Evolutionary conservation across 139 green algal genomes (phyloP).

Genomic region (Chlorella sp.): DNA sequence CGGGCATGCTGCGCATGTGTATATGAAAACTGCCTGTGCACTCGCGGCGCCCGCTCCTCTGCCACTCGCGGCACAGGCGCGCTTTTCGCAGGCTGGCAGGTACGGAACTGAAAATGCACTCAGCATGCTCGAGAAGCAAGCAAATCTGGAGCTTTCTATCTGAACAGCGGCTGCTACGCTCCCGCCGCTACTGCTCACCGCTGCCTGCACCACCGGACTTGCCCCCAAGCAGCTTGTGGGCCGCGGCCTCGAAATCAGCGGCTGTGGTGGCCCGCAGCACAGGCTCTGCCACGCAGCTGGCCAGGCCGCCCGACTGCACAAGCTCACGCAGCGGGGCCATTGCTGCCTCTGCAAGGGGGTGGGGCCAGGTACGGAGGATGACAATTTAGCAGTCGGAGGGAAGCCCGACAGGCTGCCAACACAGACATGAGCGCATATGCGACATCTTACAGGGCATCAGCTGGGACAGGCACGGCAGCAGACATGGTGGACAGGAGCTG

Average conservation of each 20-base stretch:
- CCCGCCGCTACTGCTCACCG: not conserved
- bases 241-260: not conserved
- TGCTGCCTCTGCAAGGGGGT: conserved; percentile 38
- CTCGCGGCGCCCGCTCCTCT: too few relatives aligned
- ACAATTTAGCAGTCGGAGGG: too few relatives aligned
- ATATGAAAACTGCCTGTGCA: too few relatives aligned
- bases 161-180: too few relatives aligned
- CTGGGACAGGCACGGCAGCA: too few relatives aligned
- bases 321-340: conserved; percentile 66
- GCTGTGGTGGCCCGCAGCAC: not conserved
- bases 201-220: not conserved
- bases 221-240: not conserved
- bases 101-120: not conserved
- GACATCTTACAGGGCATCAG: too few relatives aligned
- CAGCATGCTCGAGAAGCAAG: not conserved
- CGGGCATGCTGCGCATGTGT: too few relatives aligned
- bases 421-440: too few relatives aligned
- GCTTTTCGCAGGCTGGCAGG: not conserved
- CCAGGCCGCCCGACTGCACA: conserved; percentile 13
- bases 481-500: too few relatives aligned
- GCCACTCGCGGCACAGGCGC: not conserved
- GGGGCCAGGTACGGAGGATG: too few relatives aligned
- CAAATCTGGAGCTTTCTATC: too few relatives aligned
- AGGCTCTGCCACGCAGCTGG: not conserved
- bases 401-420: too few relatives aligned